Evolutionary conservation across 108 stramenopile genomes (phyloP), one percentile per base, ranked within the genome.

Genomic region (Fragilaria radians): DNA sequence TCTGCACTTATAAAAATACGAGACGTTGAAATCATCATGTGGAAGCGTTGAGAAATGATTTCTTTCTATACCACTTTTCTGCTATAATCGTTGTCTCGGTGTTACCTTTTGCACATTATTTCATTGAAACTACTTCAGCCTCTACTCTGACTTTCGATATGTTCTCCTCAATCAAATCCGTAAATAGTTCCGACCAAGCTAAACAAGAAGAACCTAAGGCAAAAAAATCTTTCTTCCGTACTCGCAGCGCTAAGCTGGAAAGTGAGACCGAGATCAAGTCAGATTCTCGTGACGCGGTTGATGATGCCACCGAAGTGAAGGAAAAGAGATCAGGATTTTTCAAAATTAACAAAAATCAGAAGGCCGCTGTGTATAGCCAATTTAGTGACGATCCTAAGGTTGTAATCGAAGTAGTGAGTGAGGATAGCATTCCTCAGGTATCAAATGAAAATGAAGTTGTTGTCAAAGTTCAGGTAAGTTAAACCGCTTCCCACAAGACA

Each of bases 401-500:
- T 30, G 53, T 55, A 0, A 1, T 61, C 17, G 55, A 56, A 19
- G 30, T 56, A 7, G 31, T n/a, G 31, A 17, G 29, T 28, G 55
- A 56, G 9, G 48, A 78, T 46, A 68, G 62, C 48, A 47, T 67
- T 47, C 74, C 77, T 2, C 59, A 65, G 51, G 73, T 73, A 0
- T 52, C 55, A n/a, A 29, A 34, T 28, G 58, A 50, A 11, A 55
- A 71, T 22, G 61, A 81, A 60, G 77, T 72, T 11, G 77, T 81
- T 5, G 56, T 81, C n/a, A 78, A 77, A 48, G 67, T 81, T 32
- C 63, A 73, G 62, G 76, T 77, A 48, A 55, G 72, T 42, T 42
- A 14, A 7, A 42, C n/a, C n/a, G n/a, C n/a, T n/a, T n/a, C n/a
- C n/a, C n/a, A n/a, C n/a, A n/a, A n/a, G n/a, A n/a, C n/a, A 57